phyloP scores from a whole-genome alignment of 2,329 filamentous ascomycete genomes.

The Neofusicoccum sp. region DNA sequence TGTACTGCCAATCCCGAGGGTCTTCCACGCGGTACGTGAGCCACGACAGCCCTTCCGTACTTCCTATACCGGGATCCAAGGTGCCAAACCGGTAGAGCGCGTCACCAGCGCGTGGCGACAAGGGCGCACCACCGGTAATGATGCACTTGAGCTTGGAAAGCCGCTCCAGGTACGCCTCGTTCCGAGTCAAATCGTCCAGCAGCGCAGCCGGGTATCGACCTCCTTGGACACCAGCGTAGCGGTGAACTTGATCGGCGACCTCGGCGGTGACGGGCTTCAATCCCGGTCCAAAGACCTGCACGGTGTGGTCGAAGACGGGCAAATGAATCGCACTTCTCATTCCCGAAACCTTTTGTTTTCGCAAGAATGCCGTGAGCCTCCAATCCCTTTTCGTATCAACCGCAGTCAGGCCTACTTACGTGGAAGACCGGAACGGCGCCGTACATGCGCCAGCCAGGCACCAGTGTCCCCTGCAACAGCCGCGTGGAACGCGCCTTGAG shows the following conservation, averaged over 20 bases:
- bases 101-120: not conserved
- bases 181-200: not conserved
- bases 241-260: not conserved
- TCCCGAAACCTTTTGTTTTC: not conserved
- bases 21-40: conserved; percentile 8
- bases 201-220: not conserved
- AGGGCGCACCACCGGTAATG: not conserved
- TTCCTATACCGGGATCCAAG: not conserved
- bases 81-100: not conserved
- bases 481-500: not conserved
- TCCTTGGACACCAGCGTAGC: not conserved
- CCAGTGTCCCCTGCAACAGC: not conserved
- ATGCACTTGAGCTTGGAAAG: not conserved
- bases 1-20: conserved; percentile 26
- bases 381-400: not conserved
- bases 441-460: not conserved
- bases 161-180: not conserved
- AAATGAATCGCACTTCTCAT: not conserved
- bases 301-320: not conserved
- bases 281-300: not conserved
- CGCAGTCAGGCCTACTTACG: not conserved
- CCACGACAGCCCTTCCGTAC: conserved; percentile 23
- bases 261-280: not conserved
- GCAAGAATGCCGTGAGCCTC: not conserved
- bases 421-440: not conserved